Base-by-base conservation (phyloP, 495 filamentous ascomycete genomes). In the Xanthoparmelia taractica region DNA sequence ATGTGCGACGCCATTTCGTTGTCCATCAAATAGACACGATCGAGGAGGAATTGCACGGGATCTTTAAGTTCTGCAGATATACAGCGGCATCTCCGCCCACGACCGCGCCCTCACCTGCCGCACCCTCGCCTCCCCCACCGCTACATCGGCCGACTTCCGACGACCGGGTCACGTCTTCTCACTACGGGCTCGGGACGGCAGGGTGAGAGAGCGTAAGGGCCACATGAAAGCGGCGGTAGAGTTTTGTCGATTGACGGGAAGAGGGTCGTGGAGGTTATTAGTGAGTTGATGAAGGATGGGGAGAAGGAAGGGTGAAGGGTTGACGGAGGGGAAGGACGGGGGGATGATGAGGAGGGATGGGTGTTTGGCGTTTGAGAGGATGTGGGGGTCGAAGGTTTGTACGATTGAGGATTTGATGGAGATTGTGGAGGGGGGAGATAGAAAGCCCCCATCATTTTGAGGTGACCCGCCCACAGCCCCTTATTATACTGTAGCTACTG, bases 211-310 rank as follows among this genome's bases (percentile, higher is more conserved):
- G 70, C 77, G 94, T 18, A 77, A 77, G 52, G 94, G 94, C 3
- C 94, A 98, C 72, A 98, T 93, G 12, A 94, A 97, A 78, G 94
- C 94, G 25, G 90, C 87, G 13, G 81, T 92, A 1, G 92, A 96
- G 63, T 87, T 96, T 75, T 96, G 91, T 71, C 81, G 87, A 15
- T 72, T 96, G 45, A 82, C 90, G 2, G 91, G 0, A 89, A 89
- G 74, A 72, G 76, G 63, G 83, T 79, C 58, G 94, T 84, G 0
- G 90, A 82, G 58, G 93, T 92, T 1, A 96, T 98, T 66, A 87
- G 88, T 67, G 88, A 95, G 75, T 71, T 96, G 65, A 87, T 96
- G 29, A 88, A 92, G 65, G 87, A 92, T 70, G 90, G 91, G 2
- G 79, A 84, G 58, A 75, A 82, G 71, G 78, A 88, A 8, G 84